Evolutionary conservation across 2,329 filamentous ascomycete species (phyloP).

Genomic region (Cladosporium sp.): DNA sequence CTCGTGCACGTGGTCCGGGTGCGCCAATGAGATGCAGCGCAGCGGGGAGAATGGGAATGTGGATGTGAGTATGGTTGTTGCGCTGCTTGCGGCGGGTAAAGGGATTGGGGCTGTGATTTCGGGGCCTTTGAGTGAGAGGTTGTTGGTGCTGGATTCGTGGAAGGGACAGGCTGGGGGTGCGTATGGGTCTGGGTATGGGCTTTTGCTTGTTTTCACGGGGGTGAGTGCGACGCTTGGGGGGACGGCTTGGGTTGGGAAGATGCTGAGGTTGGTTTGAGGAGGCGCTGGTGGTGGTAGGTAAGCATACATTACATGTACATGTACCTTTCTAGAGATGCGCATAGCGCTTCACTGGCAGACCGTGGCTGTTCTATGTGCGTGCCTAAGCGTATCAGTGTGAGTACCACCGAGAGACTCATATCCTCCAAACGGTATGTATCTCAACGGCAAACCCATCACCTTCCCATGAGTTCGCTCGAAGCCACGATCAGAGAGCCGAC

Average conservation of each 20-base stretch:
- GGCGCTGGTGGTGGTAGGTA: too few relatives aligned
- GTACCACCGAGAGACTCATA: too few relatives aligned
- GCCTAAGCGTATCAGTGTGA: too few relatives aligned
- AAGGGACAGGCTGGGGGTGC: conserved; percentile 39
- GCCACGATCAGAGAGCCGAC: too few relatives aligned
- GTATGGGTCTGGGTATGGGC: conserved; percentile 47
- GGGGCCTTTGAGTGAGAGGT: conserved; percentile 53
- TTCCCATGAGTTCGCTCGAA: too few relatives aligned
- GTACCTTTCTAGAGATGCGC: too few relatives aligned
- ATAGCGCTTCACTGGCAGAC: too few relatives aligned
- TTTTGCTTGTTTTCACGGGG: conserved; percentile 46
- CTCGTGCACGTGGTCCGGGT: conserved; percentile 38
- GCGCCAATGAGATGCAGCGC: conserved; percentile 26
- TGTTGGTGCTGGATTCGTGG: conserved; percentile 42
- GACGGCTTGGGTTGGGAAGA: conserved; percentile 25
- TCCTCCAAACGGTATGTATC: too few relatives aligned
- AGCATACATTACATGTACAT: too few relatives aligned
- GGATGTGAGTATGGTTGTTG: conserved; percentile 52
- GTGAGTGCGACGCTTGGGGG: conserved; percentile 39
- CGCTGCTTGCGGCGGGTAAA: conserved; percentile 49
- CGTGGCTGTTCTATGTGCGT: too few relatives aligned
- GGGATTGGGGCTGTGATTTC: conserved; percentile 54
- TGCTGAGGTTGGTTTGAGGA: conserved; percentile 16
- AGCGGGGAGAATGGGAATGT: conserved; percentile 26
- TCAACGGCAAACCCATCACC: too few relatives aligned